Evolutionary conservation across 169 alveolate genomes (phyloP), one percentile per base, ranked within the genome.

Genomic region (Cryptosporidium meleagridis): DNA sequence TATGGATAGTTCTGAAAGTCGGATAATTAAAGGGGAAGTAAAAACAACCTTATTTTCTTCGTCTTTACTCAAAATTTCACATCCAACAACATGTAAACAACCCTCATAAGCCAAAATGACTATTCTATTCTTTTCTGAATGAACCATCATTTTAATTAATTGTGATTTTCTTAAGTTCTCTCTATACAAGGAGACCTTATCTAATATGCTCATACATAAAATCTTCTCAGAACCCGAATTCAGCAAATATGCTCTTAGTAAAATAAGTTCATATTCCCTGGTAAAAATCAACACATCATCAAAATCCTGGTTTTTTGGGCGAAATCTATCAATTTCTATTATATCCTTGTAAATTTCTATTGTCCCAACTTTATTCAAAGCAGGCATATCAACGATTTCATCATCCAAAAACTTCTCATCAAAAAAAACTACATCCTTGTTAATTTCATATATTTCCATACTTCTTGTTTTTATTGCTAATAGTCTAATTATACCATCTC

Each of bases 61-160:
- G 4, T 59, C 86, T 37, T 41, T 70, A 14, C 8, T 73, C 14
- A 4, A 29, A 18, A 31, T 8, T 33, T 80, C 73, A 35, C 80
- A 80, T n/a, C 53, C 68, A 3, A 80, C 75, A 33, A 80, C 68
- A 37, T 80, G 89, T 26, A 80, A 65, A 21, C 89, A 80, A 3
- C 89, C 89, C 33, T 80, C 89, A 41, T 80, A 80, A 16, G 68
- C 75, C n/a, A 80, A 26, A 14, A 80, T n/a, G 10, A 80, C 48
- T 44, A 80, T 62, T 62, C 89, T 59, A 23, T 62, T 61, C 26
- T 62, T 80, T 35, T 80, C 73, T 5, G 89, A 44, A 41, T 80
- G 61, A 41, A 80, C 52, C 73, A 80, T 35, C 89, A 80, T 80
- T 31, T 48, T 61, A 5, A 80, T 23, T 26, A 62, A 62, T 29